Percentiles rank a stretch among this genome's conserved stretches.
Evolutionary conservation across 2,329 filamentous ascomycete species (phyloP).

Genomic region (Metarhizium sp.): DNA sequence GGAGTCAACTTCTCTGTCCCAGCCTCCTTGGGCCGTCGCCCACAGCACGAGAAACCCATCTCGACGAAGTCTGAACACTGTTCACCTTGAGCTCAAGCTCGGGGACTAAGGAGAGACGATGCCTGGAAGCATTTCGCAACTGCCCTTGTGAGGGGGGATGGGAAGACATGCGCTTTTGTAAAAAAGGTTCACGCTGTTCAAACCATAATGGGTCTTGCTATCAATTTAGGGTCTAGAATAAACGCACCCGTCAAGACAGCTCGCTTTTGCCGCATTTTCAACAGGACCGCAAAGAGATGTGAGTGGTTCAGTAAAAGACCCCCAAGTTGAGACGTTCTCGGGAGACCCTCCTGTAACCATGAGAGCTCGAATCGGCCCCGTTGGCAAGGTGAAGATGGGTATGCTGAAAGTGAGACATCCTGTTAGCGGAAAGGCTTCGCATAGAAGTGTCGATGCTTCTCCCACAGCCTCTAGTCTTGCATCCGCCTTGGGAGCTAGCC

Average conservation of each 20-base stretch:
- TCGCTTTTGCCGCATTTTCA: neutral
- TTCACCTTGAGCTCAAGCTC: neutral
- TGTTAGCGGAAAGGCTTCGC: neutral
- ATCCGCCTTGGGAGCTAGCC: neutral
- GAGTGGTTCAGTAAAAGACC: neutral
- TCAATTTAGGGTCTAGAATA: neutral
- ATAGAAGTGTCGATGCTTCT: neutral
- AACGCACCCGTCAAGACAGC: neutral
- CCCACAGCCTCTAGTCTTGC: neutral
- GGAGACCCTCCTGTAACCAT: neutral
- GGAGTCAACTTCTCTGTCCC: neutral
- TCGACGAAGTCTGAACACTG: neutral
- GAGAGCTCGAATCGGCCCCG: neutral
- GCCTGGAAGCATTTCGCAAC: neutral
- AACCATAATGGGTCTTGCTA: neutral
- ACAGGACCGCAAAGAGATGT: neutral
- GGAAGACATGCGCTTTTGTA: neutral
- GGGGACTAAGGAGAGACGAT: neutral
- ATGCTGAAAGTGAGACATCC: neutral
- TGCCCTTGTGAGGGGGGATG: neutral
- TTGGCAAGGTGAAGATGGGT: neutral
- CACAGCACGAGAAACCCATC: conserved; percentile 5
- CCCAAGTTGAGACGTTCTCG: neutral
- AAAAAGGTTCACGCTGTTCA: neutral
- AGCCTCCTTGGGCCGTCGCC: neutral